These are phyloP conservation scores for Sporopachydermia quercuum DNA, from an alignment of 805 yeast genomes.

Conservation along the genomic window DNA sequence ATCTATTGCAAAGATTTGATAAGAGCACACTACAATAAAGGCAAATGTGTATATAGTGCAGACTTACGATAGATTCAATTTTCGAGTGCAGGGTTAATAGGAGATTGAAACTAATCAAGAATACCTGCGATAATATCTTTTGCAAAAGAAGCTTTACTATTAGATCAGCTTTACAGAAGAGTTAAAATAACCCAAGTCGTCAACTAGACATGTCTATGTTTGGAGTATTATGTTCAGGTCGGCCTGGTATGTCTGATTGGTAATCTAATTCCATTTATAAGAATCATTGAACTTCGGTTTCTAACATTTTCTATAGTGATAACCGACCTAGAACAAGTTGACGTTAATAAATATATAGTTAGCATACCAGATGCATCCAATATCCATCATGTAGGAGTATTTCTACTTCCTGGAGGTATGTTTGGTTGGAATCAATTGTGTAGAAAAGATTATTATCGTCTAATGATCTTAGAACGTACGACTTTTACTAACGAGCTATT, in stretches of 20 bases:
- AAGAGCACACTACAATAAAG: no score
- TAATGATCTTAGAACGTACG: background rate
- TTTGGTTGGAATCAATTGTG: conserved; percentile 12
- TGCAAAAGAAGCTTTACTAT: no score
- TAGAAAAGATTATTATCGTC: conserved; percentile 9
- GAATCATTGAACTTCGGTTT: background rate
- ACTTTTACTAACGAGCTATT: background rate
- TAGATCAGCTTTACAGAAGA: no score
- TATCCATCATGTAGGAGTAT: conserved; percentile 69
- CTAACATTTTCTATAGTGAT: conserved; percentile 12
- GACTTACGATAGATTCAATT: no score
- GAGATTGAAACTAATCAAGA: no score
- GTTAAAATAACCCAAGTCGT: no score
- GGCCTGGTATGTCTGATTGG: conserved; percentile 29
- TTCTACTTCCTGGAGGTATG: conserved; percentile 69
- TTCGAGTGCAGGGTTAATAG: no score
- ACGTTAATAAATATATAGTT: conserved; percentile 49
- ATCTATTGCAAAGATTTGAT: no score
- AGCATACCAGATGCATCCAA: conserved; percentile 46
- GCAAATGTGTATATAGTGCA: no score
- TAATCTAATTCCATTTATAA: background rate
- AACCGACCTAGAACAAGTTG: conserved; percentile 40
- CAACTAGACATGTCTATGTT: conserved; percentile 41
- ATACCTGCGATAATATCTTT: no score
- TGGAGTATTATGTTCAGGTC: conserved; percentile 64